Evolutionary conservation across 2,329 filamentous ascomycete species (phyloP).

Genomic region (Daldinia eschscholtzii): DNA sequence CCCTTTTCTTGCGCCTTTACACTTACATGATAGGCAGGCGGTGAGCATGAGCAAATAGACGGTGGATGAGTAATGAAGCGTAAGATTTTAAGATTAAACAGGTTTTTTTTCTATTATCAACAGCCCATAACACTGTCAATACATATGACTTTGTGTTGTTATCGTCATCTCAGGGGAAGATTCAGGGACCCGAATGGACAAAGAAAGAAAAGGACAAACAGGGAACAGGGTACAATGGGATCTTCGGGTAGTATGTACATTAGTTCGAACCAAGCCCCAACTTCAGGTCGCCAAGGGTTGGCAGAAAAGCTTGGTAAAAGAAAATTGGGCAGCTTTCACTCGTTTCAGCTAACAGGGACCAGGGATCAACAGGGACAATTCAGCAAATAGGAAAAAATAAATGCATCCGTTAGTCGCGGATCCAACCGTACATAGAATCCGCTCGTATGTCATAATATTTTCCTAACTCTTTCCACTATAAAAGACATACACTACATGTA

Average conservation of each 20-base stretch:
- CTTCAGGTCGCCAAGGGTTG: constrained; percentile 36
- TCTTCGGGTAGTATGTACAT: constrained; percentile 20
- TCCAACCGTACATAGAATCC: constrained; percentile 24
- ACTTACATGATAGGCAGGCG: constrained; percentile 4
- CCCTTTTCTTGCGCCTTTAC: not conserved
- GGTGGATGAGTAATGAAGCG: not conserved
- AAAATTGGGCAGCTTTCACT: constrained; percentile 28
- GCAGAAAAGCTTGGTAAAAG: constrained; percentile 46
- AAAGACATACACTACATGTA: not conserved
- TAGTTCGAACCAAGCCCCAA: constrained; percentile 20
- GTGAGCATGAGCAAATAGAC: constrained; percentile 1
- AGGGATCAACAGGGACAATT: not conserved
- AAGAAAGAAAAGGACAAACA: constrained; percentile 10
- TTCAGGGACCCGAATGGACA: not conserved
- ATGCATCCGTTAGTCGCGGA: constrained; percentile 17
- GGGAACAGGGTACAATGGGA: constrained; percentile 18
- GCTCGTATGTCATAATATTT: constrained; percentile 1
- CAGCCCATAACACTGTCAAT: not conserved
- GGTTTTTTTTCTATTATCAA: not conserved
- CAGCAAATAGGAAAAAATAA: constrained; percentile 34
- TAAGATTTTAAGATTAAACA: constrained; percentile 7
- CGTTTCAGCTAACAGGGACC: constrained; percentile 25
- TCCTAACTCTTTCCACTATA: not conserved
- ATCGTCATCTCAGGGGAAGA: constrained; percentile 16
- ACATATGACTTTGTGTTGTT: not conserved